Percentiles rank a stretch among this genome's conserved stretches.
Evolutionary conservation across 257 asterid species (phyloP).

Genomic region (Nicotiana otophora): DNA sequence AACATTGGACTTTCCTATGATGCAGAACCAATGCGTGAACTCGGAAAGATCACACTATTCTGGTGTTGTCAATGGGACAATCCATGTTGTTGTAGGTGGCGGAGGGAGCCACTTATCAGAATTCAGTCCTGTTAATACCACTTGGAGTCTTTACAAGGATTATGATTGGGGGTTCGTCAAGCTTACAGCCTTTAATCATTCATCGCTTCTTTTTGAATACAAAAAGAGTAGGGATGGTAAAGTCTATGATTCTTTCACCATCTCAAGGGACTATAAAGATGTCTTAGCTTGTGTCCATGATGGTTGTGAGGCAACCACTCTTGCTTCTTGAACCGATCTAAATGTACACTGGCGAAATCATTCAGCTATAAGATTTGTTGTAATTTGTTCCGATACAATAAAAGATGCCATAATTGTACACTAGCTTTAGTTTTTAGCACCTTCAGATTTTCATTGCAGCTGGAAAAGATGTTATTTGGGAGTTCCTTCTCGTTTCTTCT

Average conservation of each 20-base stretch:
- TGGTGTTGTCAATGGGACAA: slow-evolving; percentile 67
- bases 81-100: slow-evolving; percentile 52
- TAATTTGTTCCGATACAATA: background rate
- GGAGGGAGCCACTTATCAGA: slow-evolving; percentile 61
- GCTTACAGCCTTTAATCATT: slow-evolving; percentile 61
- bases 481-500: too few species aligned
- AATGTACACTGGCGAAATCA: background rate
- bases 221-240: slow-evolving; percentile 74
- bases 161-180: slow-evolving; percentile 70
- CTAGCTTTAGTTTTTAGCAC: background rate
- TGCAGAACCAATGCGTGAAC: slow-evolving; percentile 53
- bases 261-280: slow-evolving; percentile 73
- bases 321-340: slow-evolving; percentile 31
- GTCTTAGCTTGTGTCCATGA: slow-evolving; percentile 75
- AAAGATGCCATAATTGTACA: background rate
- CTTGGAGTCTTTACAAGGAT: slow-evolving; percentile 75
- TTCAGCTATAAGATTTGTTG: background rate
- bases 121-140: slow-evolving; percentile 38
- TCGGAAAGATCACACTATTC: slow-evolving; percentile 38
- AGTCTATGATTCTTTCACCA: slow-evolving; percentile 75
- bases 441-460: background rate
- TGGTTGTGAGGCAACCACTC: slow-evolving; percentile 61
- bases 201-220: slow-evolving; percentile 67
- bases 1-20: background rate
- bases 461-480: background rate